Conservation (phyloP, 352 stramenopile species). For the Phytophthora palmivora region DNA sequence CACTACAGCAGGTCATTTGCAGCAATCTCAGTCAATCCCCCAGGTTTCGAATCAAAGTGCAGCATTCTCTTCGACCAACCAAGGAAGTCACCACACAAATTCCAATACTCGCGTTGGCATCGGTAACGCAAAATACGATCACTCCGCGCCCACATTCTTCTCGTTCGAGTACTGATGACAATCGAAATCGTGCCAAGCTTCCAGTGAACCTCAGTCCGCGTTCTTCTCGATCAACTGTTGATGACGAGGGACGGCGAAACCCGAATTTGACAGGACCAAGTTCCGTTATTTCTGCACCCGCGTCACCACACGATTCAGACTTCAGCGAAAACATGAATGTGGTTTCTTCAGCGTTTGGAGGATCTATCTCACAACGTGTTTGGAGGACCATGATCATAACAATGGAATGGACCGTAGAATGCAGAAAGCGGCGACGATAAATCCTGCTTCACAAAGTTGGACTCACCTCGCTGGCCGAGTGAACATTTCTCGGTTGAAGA, state of each 20-base stretch:
- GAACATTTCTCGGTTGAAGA: constrained; percentile 21
- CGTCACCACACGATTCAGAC: constrained; percentile 30
- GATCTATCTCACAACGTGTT: constrained; percentile 11
- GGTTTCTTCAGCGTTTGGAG: constrained; percentile 30
- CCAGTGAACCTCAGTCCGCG: constrained; percentile 12
- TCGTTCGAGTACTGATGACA: constrained; percentile 32
- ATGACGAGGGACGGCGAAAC: constrained; percentile 18
- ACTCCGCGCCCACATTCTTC: constrained; percentile 21
- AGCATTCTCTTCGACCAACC: constrained; percentile 6
- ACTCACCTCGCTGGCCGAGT: constrained; percentile 28
- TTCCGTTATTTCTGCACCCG: constrained; percentile 16
- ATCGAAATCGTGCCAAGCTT: constrained; percentile 9
- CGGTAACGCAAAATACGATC: constrained; percentile 18
- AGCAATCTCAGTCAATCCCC: constrained; percentile 1
- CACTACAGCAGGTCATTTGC: neutral
- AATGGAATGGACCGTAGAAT: constrained; percentile 15
- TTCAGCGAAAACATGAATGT: constrained; percentile 31
- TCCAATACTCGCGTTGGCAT: constrained; percentile 20
- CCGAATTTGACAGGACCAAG: constrained; percentile 1
- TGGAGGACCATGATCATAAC: constrained; percentile 14
- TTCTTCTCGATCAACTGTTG: constrained; percentile 20
- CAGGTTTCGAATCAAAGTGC: constrained; percentile 14
- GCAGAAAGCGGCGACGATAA: neutral
- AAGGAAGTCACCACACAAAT: constrained; percentile 20
- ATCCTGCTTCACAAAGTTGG: constrained; percentile 1